Base-by-base conservation (phyloP, 2,329 filamentous ascomycete species). In the Neopestalotiopsis clavispora region DNA sequence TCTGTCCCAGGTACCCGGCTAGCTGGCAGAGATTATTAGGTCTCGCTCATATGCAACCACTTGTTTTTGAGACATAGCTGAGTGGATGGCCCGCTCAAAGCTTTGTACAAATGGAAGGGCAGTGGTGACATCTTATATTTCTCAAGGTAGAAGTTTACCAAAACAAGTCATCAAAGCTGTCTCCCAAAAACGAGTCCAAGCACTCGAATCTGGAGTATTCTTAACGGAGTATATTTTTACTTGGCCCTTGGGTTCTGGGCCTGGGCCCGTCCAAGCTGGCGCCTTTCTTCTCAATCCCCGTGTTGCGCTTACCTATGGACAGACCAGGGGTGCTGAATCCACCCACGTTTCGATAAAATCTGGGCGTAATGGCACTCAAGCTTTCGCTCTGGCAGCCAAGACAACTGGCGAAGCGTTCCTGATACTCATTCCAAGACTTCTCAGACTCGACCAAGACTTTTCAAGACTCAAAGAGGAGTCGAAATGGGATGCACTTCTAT, bases 371-470 rank as follows among this genome's bases (percentile, higher is more conserved):
- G 49, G 63, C 63, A 57, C 49, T 34, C 63, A 56, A 58, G 63
- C 63, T 58, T 56, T 58, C 30, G 62, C 63, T 66, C 45, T 66
- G 63, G 63, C 63, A 58, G 49, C 63, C 63, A 66, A 66, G 63
- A 30, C 63, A 66, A 30, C 49, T 66, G 20, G 40, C 20, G 63
- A 66, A 34, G 63, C 45, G n/a, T 49, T 57, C 30, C 63, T 66
- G 63, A 66, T 42, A 66, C 63, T 58, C n/a, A 5, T 58, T 66
- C 63, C 63, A 66, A 66, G 63, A 66, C 63, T 58, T 66, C 30
- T 58, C 42, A 23, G 34, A 66, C 20, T 56, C 14, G 17, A 38
- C 28, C 40, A 66, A 63, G 60, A 34, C 57, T 30, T 52, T 52
- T 52, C 45, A 10, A 52, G n/a, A 20, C 45, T 17, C 9, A 52